Evolutionary conservation across 2,329 filamentous ascomycete species (phyloP), one percentile per base, ranked within the genome.

Genomic region (Penicillium corylophilum): DNA sequence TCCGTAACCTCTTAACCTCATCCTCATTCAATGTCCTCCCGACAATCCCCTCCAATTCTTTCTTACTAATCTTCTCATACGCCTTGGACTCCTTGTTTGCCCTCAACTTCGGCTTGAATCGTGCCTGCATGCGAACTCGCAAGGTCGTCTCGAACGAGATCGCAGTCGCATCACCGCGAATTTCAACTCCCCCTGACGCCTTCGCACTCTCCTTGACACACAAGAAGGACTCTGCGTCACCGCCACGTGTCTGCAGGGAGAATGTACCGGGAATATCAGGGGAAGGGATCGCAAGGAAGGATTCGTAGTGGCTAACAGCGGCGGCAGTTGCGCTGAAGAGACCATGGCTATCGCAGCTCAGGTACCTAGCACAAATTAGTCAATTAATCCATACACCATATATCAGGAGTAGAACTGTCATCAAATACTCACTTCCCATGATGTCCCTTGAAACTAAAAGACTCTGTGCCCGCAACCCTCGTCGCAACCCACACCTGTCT

Each of bases 401-500:
- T 12, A 13, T 12, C 23, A 48, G 3, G 18, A 24, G 31, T 41
- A 33, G 23, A 35, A n/a, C 23, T 16, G 24, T 2, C 16, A 9
- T 12, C 0, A 35, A 43, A 42, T 40, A 63, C 66, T 51, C 67
- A 92, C 87, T 83, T 87, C 56, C 91, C 92, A 72, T 96, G 89
- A 63, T 93, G 88, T 0, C 90, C 90, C 74, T 96, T 96, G 71
- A 99, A 89, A 51, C 88, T 88, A 62, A 90, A 87, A 29, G 82
- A 80, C 57, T 95, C 89, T 1, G 88, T 93, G 3, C 93, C 93
- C 0, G 87, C 83, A 12, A 96, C 86, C 60, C 82, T 83, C 62
- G 88, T 95, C 54, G 89, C 90, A 59, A 97, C 84, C 89, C 93
- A 99, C 15, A 99, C 94, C 76, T 96, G 92, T 54, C 93, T 81